phyloP scores from a whole-genome alignment of 352 stramenopile genomes.

The Saprolegnia parasitica region DNA sequence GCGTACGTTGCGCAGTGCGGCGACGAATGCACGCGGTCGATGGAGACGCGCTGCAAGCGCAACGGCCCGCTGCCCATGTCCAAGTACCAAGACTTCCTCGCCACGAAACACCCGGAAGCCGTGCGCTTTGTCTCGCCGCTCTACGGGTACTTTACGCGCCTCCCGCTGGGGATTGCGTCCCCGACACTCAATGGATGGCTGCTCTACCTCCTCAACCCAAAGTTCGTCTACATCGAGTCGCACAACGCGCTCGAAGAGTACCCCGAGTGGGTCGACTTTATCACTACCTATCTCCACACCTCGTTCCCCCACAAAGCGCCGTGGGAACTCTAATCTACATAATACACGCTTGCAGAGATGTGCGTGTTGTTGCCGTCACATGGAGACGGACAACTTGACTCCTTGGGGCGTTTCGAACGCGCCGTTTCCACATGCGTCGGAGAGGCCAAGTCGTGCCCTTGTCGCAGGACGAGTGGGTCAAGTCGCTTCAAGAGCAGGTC shows the following conservation, averaged over 20 bases:
- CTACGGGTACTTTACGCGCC: background rate
- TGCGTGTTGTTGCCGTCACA: too few relatives aligned
- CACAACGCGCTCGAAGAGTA: constrained; percentile 11
- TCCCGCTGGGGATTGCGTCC: background rate
- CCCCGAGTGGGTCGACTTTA: constrained; percentile 11
- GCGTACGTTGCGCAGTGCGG: constrained; percentile 2
- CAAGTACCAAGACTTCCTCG: constrained; percentile 6
- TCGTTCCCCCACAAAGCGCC: background rate
- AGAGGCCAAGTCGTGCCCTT: background rate
- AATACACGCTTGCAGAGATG: too few relatives aligned
- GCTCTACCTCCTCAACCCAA: background rate
- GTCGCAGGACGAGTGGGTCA: constrained; percentile 19
- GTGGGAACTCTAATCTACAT: background rate
- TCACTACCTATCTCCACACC: background rate
- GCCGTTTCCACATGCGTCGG: background rate
- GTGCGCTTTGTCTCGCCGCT: background rate
- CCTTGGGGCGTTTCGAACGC: background rate
- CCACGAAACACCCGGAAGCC: background rate
- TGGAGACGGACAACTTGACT: background rate
- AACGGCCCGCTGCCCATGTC: constrained; percentile 17
- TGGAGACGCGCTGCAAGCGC: background rate
- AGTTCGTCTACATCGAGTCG: constrained; percentile 12
- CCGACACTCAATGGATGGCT: background rate
- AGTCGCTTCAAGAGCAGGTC: constrained; percentile 15
- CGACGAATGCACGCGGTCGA: background rate